These are phyloP conservation scores for Emergomyces orientalis DNA, from an alignment of 2,329 filamentous ascomycete species.

Conservation along the genomic window DNA sequence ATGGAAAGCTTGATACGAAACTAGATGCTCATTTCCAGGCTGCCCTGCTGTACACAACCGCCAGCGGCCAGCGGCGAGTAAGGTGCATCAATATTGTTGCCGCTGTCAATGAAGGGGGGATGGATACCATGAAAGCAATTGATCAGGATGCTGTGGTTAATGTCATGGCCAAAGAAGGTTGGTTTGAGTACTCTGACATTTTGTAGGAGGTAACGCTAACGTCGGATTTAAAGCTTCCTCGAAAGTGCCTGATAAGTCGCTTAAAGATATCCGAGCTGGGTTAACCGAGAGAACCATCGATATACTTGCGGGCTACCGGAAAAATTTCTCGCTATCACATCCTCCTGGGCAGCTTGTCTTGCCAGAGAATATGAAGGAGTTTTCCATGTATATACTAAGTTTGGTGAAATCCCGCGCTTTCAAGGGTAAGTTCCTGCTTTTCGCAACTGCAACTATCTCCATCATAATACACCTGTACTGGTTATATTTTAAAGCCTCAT, in stretches of 20 bases:
- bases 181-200: conserved; percentile 9
- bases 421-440: conserved; percentile 48
- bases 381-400: conserved; percentile 89
- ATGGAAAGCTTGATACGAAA: conserved; percentile 94
- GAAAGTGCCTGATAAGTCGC: conserved; percentile 64
- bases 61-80: conserved; percentile 77
- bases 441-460: neutral
- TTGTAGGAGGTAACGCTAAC: conserved; percentile 2
- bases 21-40: conserved; percentile 96
- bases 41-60: conserved; percentile 87
- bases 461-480: neutral
- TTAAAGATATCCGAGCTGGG: conserved; percentile 76
- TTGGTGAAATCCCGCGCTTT: conserved; percentile 85
- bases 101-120: conserved; percentile 74
- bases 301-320: conserved; percentile 82
- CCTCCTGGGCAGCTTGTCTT: conserved; percentile 89
- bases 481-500: neutral
- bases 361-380: conserved; percentile 91
- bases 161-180: conserved; percentile 77
- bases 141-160: conserved; percentile 90
- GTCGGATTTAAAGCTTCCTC: conserved; percentile 51
- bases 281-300: conserved; percentile 90
- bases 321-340: conserved; percentile 78
- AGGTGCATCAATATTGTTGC: conserved; percentile 90
- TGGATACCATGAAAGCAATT: conserved; percentile 81